A percentile compares a stretch with the other conserved stretches of the same genome.
Evolutionary conservation across 2,329 filamentous ascomycete species (phyloP).

Genomic region (Coleophoma crateriformis): DNA sequence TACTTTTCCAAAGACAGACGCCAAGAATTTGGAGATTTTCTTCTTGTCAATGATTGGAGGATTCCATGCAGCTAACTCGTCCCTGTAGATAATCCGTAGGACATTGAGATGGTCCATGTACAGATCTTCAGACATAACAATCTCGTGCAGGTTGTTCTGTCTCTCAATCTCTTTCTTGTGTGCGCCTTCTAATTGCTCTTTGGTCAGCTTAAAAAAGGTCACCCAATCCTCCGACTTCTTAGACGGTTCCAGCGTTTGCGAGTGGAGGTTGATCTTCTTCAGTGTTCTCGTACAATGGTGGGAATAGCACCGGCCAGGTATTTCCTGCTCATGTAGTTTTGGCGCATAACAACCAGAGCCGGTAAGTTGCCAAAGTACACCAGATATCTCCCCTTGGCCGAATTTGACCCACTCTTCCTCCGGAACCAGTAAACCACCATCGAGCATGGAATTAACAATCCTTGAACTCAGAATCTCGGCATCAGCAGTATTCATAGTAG

Average conservation of each 20-base stretch:
- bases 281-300: conserved; percentile 89
- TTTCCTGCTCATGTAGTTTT: conserved; percentile 62
- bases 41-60: conserved; percentile 78
- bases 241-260: conserved; percentile 62
- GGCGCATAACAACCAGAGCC: conserved; percentile 87
- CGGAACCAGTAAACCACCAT: conserved; percentile 68
- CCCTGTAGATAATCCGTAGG: conserved; percentile 77
- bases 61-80: conserved; percentile 66
- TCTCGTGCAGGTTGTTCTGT: conserved; percentile 92
- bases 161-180: conserved; percentile 85
- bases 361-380: conserved; percentile 89
- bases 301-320: conserved; percentile 80
- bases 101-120: conserved; percentile 90
- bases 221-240: conserved; percentile 76
- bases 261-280: conserved; percentile 86
- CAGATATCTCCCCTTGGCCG: conserved; percentile 71
- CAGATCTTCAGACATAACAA: conserved; percentile 86
- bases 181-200: conserved; percentile 65
- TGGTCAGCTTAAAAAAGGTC: conserved; percentile 79
- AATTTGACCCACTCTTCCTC: conserved; percentile 99
- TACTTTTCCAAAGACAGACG: conserved; percentile 83
- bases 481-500: conserved; percentile 97
- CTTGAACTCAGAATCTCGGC: conserved; percentile 78
- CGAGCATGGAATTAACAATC: conserved; percentile 76
- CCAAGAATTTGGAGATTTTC: conserved; percentile 72